Percentiles rank a stretch among this genome's conserved stretches.
Conservation (phyloP, 73 alveolate genomes). For the Tetrahymena elliotti region DNA sequence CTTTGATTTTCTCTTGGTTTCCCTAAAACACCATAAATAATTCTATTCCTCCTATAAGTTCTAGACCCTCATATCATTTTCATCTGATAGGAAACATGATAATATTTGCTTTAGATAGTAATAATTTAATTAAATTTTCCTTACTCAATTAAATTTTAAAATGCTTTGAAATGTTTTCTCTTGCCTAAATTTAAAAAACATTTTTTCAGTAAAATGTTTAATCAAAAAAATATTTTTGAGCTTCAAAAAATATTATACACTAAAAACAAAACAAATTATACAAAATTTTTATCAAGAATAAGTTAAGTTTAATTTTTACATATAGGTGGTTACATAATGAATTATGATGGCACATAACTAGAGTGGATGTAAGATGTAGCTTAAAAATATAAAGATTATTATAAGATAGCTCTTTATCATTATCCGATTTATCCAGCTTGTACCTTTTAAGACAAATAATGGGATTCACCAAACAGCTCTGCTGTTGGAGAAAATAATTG, state of each 20-base stretch:
- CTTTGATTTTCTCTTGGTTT: slow-evolving; percentile 24
- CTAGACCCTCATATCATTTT: slow-evolving; percentile 24
- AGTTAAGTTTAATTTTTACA: no score
- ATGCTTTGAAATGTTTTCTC: no score
- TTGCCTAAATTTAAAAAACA: no score
- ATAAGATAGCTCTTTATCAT: slow-evolving; percentile 46
- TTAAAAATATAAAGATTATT: background rate
- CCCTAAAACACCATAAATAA: slow-evolving; percentile 5
- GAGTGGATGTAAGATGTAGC: slow-evolving; percentile 27
- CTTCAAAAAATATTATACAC: no score
- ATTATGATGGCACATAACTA: slow-evolving; percentile 25
- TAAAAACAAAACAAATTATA: no score
- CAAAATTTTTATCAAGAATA: no score
- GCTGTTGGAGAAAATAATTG: slow-evolving; percentile 13
- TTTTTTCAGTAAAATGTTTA: no score
- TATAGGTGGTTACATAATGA: slow-evolving; percentile 33
- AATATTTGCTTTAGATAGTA: slow-evolving; percentile 41
- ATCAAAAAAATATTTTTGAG: no score
- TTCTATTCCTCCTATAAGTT: slow-evolving; percentile 16
- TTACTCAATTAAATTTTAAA: no score
- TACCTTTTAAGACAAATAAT: background rate
- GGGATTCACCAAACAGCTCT: background rate
- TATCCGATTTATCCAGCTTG: slow-evolving; percentile 52
- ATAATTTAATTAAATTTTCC: slow-evolving; percentile 4
- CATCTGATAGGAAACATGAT: slow-evolving; percentile 4